Conservation (phyloP, 75 land plant species). For the Gnetum montanum region DNA sequence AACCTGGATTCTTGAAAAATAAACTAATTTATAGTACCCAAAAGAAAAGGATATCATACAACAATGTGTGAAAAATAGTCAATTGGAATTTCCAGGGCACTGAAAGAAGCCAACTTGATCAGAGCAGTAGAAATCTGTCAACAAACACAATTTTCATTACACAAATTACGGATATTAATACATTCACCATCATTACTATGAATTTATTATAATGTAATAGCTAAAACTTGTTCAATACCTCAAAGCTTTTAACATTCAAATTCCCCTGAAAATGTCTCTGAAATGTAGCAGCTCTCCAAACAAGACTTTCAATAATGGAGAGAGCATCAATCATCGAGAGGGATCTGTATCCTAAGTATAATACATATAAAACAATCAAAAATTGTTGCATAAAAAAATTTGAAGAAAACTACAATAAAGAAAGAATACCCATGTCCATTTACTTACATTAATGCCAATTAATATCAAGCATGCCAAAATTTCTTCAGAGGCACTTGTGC, state of each 20-base stretch:
- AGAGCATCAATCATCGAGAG: conserved; percentile 17
- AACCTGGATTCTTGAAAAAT: too few species aligned
- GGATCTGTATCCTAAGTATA: conserved; percentile 16
- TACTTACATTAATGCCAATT: conserved; percentile 36
- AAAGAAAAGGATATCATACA: too few species aligned
- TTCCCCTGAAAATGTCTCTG: conserved; percentile 13
- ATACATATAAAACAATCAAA: neutral
- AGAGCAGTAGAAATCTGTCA: conserved; percentile 34
- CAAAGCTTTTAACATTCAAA: conserved; percentile 19
- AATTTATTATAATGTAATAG: too few species aligned
- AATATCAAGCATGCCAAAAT: conserved; percentile 31
- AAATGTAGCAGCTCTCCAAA: conserved; percentile 27
- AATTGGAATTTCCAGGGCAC: conserved; percentile 14
- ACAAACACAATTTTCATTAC: neutral
- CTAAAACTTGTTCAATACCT: too few species aligned
- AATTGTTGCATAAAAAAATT: too few species aligned
- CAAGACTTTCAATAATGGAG: conserved; percentile 23
- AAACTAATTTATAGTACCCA: too few species aligned
- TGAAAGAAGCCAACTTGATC: conserved; percentile 30
- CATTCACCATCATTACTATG: too few species aligned
- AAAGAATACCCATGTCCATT: neutral
- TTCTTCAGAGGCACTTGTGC: conserved; percentile 30
- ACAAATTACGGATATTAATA: too few species aligned
- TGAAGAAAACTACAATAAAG: neutral
- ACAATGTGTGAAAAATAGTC: conserved; percentile 20